Percentiles rank a stretch among this genome's conserved stretches.
These are phyloP conservation scores for Antrodiella citrinella DNA, from an alignment of 768 basidiomycete species.

Conservation along the genomic window DNA sequence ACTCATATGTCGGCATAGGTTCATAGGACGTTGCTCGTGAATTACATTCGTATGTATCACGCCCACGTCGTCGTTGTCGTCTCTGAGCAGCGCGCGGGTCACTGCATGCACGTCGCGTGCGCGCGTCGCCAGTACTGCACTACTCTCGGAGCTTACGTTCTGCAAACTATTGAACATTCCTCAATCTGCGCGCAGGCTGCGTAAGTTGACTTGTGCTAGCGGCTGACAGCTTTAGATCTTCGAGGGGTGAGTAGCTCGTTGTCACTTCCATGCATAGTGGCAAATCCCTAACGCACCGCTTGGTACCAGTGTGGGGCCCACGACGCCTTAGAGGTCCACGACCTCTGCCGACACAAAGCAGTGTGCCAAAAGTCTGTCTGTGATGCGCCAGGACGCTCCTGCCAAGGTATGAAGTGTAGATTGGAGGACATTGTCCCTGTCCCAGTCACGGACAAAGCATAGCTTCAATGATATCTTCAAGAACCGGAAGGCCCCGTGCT, in stretches of 20 bases:
- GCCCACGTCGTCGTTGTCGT: background rate
- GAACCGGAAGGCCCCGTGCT: too few species aligned
- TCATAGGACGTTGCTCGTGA: background rate
- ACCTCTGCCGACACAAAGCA: background rate
- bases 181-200: too few species aligned
- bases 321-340: background rate
- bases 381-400: background rate
- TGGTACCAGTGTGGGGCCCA: background rate
- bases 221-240: background rate
- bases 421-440: background rate
- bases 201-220: too few species aligned
- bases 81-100: background rate
- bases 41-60: background rate
- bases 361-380: background rate
- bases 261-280: background rate
- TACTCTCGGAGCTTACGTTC: too few species aligned
- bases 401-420: background rate
- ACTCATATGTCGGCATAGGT: background rate
- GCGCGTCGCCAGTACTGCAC: background rate
- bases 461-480: background rate
- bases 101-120: background rate
- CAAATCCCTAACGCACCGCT: too few species aligned
- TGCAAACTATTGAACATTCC: too few species aligned
- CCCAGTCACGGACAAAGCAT: background rate
- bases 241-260: too few species aligned